Conservation (phyloP, 2,329 filamentous ascomycete species). For the Zymoseptoria ardabiliae region DNA sequence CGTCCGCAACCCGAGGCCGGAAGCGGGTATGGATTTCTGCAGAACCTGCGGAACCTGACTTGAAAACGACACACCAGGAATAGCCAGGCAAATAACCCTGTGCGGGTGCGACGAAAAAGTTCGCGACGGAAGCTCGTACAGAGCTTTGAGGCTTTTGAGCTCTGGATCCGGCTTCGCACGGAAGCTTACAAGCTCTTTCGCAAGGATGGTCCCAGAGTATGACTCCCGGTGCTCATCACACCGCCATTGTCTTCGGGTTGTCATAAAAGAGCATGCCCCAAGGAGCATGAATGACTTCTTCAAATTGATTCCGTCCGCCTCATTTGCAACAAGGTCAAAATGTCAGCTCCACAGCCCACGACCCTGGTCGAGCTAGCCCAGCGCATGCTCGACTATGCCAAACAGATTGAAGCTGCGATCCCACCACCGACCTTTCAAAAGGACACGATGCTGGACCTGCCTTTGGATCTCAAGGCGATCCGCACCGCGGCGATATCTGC, state of each 20-base stretch:
- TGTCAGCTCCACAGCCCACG: background rate
- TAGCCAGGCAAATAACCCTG: background rate
- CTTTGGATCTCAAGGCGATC: background rate
- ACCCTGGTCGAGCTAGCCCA: background rate
- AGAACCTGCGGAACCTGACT: constrained; percentile 44
- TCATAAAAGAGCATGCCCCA: background rate
- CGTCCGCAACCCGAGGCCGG: constrained; percentile 30
- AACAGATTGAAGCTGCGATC: background rate
- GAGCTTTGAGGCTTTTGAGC: background rate
- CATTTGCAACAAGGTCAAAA: constrained; percentile 28
- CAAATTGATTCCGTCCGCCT: background rate
- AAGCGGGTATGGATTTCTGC: constrained; percentile 42
- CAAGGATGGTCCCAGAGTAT: background rate
- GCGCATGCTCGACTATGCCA: background rate
- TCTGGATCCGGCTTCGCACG: background rate
- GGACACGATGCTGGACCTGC: background rate
- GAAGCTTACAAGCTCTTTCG: background rate
- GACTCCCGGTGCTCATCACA: background rate
- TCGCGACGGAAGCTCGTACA: background rate
- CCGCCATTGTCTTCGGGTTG: background rate
- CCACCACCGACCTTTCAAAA: background rate
- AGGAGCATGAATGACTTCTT: background rate
- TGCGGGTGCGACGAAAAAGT: background rate
- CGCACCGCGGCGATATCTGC: background rate
- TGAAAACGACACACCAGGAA: background rate